Evolutionary conservation across 176 grass and related monocot species (phyloP).

Genomic region (Secale cereale): DNA sequence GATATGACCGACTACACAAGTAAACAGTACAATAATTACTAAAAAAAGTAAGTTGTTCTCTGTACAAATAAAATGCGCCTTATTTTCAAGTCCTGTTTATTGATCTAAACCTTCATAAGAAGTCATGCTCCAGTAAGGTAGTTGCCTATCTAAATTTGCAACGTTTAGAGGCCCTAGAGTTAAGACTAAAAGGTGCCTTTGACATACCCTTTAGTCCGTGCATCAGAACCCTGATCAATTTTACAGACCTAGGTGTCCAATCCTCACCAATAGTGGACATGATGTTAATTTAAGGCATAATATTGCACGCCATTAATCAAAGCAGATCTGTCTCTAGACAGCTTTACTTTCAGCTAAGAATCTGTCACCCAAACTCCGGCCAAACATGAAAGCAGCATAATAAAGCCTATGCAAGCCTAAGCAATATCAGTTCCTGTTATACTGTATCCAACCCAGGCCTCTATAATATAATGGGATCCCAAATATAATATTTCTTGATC

Average conservation of each 20-base stretch:
- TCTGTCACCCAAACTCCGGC: background rate
- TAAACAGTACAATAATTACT: background rate
- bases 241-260: background rate
- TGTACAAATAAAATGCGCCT: background rate
- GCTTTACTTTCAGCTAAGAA: background rate
- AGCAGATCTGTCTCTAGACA: background rate
- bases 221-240: background rate
- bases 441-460: background rate
- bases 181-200: no score
- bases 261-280: background rate
- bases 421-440: background rate
- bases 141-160: background rate
- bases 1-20: background rate
- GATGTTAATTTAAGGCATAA: background rate
- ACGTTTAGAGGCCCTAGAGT: no score
- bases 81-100: background rate
- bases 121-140: background rate
- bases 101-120: background rate
- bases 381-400: background rate
- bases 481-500: constrained; percentile 12
- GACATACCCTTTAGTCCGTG: background rate
- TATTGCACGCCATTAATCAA: background rate
- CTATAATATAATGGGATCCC: background rate
- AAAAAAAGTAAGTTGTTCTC: background rate
- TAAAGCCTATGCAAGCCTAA: constrained; percentile 8